These are phyloP conservation scores for Tephrocybe sp. DNA, from an alignment of 768 basidiomycete species.

Conservation along the genomic window DNA sequence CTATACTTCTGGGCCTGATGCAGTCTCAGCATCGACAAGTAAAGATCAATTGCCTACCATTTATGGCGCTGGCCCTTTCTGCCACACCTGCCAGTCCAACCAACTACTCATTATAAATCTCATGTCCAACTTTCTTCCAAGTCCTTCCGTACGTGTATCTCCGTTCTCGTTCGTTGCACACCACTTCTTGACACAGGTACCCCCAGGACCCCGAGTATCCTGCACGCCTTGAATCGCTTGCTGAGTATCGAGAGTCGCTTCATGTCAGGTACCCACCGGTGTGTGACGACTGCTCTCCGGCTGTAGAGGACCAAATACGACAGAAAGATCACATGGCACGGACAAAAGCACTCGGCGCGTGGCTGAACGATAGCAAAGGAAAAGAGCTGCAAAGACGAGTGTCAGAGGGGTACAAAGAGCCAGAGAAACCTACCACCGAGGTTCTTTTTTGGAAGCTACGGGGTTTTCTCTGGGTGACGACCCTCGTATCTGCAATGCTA, in stretches of 20 bases:
- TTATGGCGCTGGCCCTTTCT: constrained; percentile 69
- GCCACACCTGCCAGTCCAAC: constrained; percentile 89
- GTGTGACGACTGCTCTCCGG: constrained; percentile 71
- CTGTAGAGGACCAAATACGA: constrained; percentile 79
- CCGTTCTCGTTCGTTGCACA: not conserved
- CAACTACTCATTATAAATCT: constrained; percentile 86
- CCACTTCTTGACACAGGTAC: constrained; percentile 8
- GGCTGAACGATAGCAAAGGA: constrained; percentile 66
- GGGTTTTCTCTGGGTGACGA: constrained; percentile 64
- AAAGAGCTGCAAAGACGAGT: constrained; percentile 55
- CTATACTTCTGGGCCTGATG: not conserved
- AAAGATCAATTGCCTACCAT: constrained; percentile 67
- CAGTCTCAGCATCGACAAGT: constrained; percentile 57
- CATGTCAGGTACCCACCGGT: constrained; percentile 86
- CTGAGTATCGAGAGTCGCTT: constrained; percentile 73
- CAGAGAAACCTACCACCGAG: constrained; percentile 46
- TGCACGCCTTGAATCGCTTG: constrained; percentile 59
- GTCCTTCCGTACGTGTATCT: constrained; percentile 57
- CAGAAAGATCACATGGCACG: constrained; percentile 83
- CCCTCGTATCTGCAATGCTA: constrained; percentile 40
- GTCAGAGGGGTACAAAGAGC: constrained; percentile 38
- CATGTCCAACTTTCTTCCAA: constrained; percentile 85
- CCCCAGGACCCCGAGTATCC: constrained; percentile 74
- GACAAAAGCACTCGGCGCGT: constrained; percentile 70
- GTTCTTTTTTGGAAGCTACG: constrained; percentile 68